Percentiles rank a stretch among this genome's conserved stretches.
Evolutionary conservation across 2,329 filamentous ascomycete species (phyloP).

Genomic region (Phyllosticta capitalensis): DNA sequence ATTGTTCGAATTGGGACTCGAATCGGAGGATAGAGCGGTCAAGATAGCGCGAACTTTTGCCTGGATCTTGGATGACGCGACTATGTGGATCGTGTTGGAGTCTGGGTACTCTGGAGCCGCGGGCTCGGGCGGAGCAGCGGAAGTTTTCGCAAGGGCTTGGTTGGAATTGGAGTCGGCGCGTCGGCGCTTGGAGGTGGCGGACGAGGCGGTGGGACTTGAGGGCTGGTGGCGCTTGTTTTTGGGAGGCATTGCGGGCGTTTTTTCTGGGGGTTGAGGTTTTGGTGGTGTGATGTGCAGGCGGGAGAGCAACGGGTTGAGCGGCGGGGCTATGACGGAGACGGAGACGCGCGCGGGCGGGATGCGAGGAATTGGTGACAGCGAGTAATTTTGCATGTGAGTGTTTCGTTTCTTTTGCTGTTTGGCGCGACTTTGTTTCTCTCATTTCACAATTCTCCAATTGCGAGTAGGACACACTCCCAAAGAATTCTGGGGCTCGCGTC

Average conservation of each 20-base stretch:
- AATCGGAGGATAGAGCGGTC: neutral
- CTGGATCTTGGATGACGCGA: conserved; percentile 6
- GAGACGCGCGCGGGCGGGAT: too few relatives aligned
- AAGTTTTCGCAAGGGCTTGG: neutral
- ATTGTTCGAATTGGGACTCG: neutral
- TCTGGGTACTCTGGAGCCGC: neutral
- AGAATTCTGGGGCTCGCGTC: too few relatives aligned
- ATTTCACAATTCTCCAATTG: too few relatives aligned
- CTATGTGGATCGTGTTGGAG: conserved; percentile 1
- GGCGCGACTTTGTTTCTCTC: too few relatives aligned
- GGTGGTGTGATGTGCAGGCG: neutral
- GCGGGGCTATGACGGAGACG: neutral
- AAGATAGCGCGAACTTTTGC: conserved; percentile 6
- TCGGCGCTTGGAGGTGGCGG: conserved; percentile 7
- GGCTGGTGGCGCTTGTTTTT: conserved; percentile 7
- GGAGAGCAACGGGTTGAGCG: neutral
- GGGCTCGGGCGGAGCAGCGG: neutral
- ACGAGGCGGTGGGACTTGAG: neutral
- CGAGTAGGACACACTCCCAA: too few relatives aligned
- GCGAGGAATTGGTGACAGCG: too few relatives aligned
- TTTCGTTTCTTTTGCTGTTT: too few relatives aligned
- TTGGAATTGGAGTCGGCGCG: neutral
- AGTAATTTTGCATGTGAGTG: too few relatives aligned
- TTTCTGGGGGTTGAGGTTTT: neutral
- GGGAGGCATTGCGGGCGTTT: conserved; percentile 2